phyloP scores from a whole-genome alignment of 768 basidiomycete species.

The Mycena leptocephala region DNA sequence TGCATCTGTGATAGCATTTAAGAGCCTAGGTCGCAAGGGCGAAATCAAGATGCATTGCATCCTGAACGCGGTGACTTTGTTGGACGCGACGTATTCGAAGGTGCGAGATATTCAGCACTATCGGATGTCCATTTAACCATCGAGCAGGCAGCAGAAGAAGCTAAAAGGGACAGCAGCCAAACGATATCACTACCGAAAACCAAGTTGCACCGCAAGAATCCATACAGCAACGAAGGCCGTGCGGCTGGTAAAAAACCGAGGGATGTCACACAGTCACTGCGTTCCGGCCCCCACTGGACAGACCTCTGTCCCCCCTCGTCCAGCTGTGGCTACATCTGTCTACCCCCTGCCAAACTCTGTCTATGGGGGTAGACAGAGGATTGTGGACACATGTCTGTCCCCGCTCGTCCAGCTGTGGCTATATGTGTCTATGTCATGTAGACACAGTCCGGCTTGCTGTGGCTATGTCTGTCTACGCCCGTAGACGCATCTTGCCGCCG shows the following conservation, averaged over 20 bases:
- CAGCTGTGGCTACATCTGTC: too few relatives aligned
- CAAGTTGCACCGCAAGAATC: not conserved
- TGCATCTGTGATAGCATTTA: not conserved
- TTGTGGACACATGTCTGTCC: too few relatives aligned
- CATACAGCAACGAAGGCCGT: not conserved
- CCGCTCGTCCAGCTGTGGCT: too few relatives aligned
- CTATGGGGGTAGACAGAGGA: too few relatives aligned
- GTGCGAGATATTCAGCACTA: not conserved
- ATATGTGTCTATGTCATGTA: too few relatives aligned
- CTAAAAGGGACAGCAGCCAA: not conserved
- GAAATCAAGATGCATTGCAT: not conserved
- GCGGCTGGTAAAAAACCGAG: not conserved
- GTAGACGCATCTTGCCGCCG: too few relatives aligned
- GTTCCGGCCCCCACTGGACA: too few relatives aligned
- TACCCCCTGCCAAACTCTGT: too few relatives aligned
- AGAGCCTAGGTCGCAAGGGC: not conserved
- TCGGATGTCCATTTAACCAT: not conserved
- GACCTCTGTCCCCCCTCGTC: too few relatives aligned
- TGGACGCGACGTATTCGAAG: not conserved
- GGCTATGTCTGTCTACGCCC: too few relatives aligned
- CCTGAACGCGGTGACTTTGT: not conserved
- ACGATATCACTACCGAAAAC: not conserved
- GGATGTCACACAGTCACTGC: too few relatives aligned
- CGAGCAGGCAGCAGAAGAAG: not conserved
- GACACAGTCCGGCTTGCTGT: too few relatives aligned